Evolutionary conservation across 495 filamentous ascomycete species (phyloP).

Genomic region (Aspergillus bertholletiae): DNA sequence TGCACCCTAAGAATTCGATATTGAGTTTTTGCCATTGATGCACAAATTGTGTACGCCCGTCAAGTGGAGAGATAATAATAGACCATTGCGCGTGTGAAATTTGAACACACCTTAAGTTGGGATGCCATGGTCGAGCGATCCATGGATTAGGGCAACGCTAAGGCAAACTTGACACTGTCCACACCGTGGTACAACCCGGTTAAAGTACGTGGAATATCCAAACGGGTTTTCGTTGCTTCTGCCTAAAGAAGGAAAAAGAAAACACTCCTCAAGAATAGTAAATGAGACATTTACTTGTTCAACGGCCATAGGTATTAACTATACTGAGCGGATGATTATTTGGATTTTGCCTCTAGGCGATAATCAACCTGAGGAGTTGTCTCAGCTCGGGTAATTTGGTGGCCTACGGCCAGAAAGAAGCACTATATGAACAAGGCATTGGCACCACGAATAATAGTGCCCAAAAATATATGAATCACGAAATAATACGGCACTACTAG

Average conservation of each 20-base stretch:
- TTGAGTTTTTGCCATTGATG: no score
- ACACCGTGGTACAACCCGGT: not conserved
- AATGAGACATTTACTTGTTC: not conserved
- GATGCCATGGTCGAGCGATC: not conserved
- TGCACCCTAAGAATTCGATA: not conserved
- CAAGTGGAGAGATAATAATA: not conserved
- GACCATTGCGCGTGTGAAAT: not conserved
- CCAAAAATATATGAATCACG: not conserved
- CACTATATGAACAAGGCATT: not conserved
- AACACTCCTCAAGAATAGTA: not conserved
- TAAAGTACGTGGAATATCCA: not conserved
- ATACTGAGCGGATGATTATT: not conserved
- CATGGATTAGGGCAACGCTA: not conserved
- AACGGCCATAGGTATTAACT: not conserved
- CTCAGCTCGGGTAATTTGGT: not conserved
- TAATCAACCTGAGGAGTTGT: not conserved
- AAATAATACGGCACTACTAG: not conserved
- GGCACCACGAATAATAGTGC: not conserved
- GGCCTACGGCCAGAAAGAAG: not conserved
- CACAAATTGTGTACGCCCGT: no score
- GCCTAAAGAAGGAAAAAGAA: not conserved
- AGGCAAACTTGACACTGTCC: not conserved
- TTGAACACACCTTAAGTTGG: not conserved
- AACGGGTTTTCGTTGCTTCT: not conserved
- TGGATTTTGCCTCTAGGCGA: not conserved